These are phyloP conservation scores for Rhizopogon roseolus DNA, from an alignment of 768 basidiomycete genomes.

Conservation along the genomic window DNA sequence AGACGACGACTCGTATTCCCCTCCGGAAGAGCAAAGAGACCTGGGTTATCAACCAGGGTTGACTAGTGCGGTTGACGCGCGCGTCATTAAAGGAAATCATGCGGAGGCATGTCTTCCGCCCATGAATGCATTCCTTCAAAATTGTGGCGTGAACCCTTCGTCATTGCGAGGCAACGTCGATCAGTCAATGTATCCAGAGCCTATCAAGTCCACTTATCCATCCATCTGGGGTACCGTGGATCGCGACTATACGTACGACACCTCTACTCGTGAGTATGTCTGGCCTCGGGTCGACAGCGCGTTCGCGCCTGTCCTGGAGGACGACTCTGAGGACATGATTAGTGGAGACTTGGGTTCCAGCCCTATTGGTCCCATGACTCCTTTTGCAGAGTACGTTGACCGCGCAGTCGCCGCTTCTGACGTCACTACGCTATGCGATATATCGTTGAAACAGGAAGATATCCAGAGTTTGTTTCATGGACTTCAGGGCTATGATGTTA, in stretches of 20 bases:
- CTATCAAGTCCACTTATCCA: neutral
- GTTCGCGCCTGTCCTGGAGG: constrained; percentile 63
- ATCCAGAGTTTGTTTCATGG: constrained; percentile 14
- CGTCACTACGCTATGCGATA: constrained; percentile 19
- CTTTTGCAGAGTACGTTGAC: constrained; percentile 74
- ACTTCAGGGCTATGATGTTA: constrained; percentile 11
- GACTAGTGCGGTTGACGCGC: constrained; percentile 70
- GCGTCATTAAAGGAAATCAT: constrained; percentile 81
- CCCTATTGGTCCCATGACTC: constrained; percentile 70
- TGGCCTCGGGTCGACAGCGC: constrained; percentile 23
- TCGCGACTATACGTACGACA: too few relatives aligned
- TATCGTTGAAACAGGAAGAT: constrained; percentile 13
- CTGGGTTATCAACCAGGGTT: constrained; percentile 75
- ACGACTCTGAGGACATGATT: constrained; percentile 53
- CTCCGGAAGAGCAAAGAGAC: constrained; percentile 17
- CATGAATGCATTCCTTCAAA: constrained; percentile 30
- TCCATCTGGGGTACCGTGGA: neutral
- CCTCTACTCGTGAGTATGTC: constrained; percentile 9
- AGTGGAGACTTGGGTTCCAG: constrained; percentile 57
- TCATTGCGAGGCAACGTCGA: constrained; percentile 23
- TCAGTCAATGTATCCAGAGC: constrained; percentile 9
- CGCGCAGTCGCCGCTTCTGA: constrained; percentile 52
- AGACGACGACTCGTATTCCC: constrained; percentile 43
- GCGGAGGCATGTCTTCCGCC: constrained; percentile 86
- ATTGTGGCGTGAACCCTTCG: constrained; percentile 4